A percentile compares a stretch with the other conserved stretches of the same genome.
Evolutionary conservation across 768 basidiomycete species (phyloP).

Genomic region (Podaxis rugospora): DNA sequence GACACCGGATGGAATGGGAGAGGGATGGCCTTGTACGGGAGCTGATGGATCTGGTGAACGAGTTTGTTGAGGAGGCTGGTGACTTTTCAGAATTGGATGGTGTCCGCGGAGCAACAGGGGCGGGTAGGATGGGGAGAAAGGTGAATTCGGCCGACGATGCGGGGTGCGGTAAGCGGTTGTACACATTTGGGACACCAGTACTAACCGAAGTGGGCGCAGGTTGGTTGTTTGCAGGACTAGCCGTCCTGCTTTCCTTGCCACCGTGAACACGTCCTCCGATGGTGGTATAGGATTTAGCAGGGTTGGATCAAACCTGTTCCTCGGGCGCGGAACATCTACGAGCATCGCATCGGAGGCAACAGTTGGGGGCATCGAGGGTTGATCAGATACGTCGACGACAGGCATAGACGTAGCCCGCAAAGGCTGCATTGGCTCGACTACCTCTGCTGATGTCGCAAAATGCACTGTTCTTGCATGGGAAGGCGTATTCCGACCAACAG

Average conservation of each 20-base stretch:
- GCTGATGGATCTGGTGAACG: conserved; percentile 48
- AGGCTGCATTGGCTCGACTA: conserved; percentile 18
- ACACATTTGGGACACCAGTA: background rate
- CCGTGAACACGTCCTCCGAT: conserved; percentile 1
- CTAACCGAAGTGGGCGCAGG: background rate
- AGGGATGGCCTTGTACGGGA: conserved; percentile 60
- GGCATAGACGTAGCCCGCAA: background rate
- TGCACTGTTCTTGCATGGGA: conserved; percentile 20
- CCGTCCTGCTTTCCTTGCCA: conserved; percentile 1
- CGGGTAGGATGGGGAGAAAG: background rate
- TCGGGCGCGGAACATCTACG: conserved; percentile 32
- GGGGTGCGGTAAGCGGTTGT: background rate
- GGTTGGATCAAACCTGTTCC: conserved; percentile 43
- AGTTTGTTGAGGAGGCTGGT: conserved; percentile 66
- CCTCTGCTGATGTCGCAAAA: conserved; percentile 19
- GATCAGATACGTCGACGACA: conserved; percentile 10
- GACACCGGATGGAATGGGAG: conserved; percentile 79
- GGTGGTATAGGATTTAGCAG: conserved; percentile 49
- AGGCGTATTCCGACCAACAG: conserved; percentile 31
- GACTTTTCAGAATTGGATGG: conserved; percentile 14
- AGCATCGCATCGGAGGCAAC: conserved; percentile 22
- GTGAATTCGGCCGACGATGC: background rate
- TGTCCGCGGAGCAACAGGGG: background rate
- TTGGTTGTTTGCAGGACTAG: conserved; percentile 8
- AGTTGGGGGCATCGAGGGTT: background rate